These are phyloP conservation scores for Microsporum ferrugineum DNA, from an alignment of 2,329 filamentous ascomycete genomes.

Conservation along the genomic window DNA sequence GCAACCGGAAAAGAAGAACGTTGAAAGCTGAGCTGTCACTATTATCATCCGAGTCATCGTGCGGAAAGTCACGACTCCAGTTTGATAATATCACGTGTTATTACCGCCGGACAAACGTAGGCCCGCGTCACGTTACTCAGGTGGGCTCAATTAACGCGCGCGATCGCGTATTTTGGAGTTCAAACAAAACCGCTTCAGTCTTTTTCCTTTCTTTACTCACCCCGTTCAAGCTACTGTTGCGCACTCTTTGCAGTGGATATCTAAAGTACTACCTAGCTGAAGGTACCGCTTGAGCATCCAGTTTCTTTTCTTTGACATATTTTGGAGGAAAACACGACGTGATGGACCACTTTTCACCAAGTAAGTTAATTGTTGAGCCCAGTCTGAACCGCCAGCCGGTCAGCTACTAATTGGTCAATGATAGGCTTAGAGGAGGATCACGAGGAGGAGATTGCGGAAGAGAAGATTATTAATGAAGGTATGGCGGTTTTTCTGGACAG, in stretches of 20 bases:
- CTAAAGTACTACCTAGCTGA: not conserved
- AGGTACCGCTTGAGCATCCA: not conserved
- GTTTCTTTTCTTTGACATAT: not conserved
- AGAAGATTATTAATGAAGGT: conserved; percentile 92
- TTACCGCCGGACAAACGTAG: not conserved
- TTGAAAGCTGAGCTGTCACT: not conserved
- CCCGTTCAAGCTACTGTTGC: not conserved
- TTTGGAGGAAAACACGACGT: not conserved
- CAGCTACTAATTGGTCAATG: not conserved
- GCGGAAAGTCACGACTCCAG: not conserved
- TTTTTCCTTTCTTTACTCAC: not conserved
- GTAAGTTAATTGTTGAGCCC: conserved; percentile 1
- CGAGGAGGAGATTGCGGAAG: conserved; percentile 64
- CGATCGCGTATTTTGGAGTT: not conserved
- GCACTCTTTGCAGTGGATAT: not conserved
- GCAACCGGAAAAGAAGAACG: not conserved
- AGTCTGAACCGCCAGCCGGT: no score
- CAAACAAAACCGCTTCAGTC: not conserved
- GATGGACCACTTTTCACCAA: conserved; percentile 5
- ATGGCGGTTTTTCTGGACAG: conserved; percentile 12
- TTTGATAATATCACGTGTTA: not conserved
- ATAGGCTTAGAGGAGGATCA: conserved; percentile 33
- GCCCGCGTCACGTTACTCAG: not conserved
- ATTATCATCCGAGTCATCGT: not conserved
- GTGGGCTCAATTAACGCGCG: conserved; percentile 1